Evolutionary conservation across 2,329 filamentous ascomycete species (phyloP), one percentile per base, ranked within the genome.

Genomic region (Pseudogymnoascus sp.): DNA sequence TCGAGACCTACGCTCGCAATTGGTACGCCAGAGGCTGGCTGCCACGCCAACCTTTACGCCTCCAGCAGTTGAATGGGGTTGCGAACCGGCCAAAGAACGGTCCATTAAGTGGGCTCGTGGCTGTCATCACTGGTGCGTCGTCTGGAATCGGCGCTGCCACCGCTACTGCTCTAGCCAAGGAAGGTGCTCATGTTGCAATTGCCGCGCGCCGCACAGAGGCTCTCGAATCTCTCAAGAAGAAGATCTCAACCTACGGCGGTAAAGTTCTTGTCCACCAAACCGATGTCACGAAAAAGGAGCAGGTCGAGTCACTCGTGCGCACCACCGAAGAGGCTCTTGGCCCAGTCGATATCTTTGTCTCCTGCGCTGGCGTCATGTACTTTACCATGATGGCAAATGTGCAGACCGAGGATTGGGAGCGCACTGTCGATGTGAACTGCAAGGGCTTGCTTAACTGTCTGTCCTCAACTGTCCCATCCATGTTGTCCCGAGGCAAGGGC

Each of bases 291-390:
- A 79, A 85, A 69, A 81, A 79, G 65, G 73, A 75, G 4, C 81
- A 92, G 68, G 88, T 92, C 4, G 83, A 89, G 68, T 80, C 81
- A 0, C 83, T 93, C 3, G 78, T 92, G 65, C 74, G 76, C 2
- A 78, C 81, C 0, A 79, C 88, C 1, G 77, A 77, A 26, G 79
- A 82, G 52, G 77, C 86, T 67, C 84, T 92, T 0, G 90, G 89
- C 0, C 83, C 86, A 0, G 79, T 92, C 49, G 90, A 93, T 71
- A 89, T 92, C 60, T 81, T 93, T n/a, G 84, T 93, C 59, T 85
- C 85, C 41, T 91, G 89, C 70, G 90, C 90, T 0, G 90, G 90
- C 37, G 90, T 93, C 71, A 93, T 93, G 90, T 93, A 93, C 77
- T 93, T 86, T 75, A 92, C 90, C 62, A 86, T 92, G 85, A 92